Base-by-base conservation (phyloP, 768 basidiomycete genomes). In the Infundibulicybe gibba region DNA sequence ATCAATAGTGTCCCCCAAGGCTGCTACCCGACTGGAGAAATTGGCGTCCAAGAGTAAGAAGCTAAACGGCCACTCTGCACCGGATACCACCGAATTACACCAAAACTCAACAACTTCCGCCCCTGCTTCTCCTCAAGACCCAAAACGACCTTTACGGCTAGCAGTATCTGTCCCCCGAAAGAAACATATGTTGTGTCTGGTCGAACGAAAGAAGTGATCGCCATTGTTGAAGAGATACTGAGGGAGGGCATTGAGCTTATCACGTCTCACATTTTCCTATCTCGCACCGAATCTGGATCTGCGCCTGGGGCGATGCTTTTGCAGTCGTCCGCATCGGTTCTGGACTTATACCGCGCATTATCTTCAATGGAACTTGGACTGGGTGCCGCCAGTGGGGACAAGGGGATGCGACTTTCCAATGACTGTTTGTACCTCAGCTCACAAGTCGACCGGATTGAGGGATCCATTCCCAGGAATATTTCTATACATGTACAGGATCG, bases 311-410 rank as follows among this genome's bases (percentile, higher is more conserved):
- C 65, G 2, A 66, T 83, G 16, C 70, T 94, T 19, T 57, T 78
- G 38, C 77, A 84, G 52, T 74, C 85, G 1, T 76, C 85, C 14
- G 69, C 80, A 2, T 75, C 84, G 14, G 72, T 83, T 2, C 70
- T 95, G 45, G 92, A 94, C 45, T 67, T 97, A 8, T 88, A 83
- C 65, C 77, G 87, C 38, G 89, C 90, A 1, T 61, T 97, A 19
- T 82, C 88, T 59, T 90, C 90, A 11, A 73, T 87, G 32, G 72
- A 73, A 31, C 81, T 80, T 49, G 62, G 69, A 0, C 55, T 68
- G 32, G 67, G 71, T 39, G 62, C 88, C 25, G 59, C 71, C 32
- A 67, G 74, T 0, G 68, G 83, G 9, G 79, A 79, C 15, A 64
- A 71, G 20, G 70, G 76, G 1, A 83, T 95, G 76, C 79, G 80